Base-by-base conservation (phyloP, 345 rosid genomes). In the Geranium brycei region DNA sequence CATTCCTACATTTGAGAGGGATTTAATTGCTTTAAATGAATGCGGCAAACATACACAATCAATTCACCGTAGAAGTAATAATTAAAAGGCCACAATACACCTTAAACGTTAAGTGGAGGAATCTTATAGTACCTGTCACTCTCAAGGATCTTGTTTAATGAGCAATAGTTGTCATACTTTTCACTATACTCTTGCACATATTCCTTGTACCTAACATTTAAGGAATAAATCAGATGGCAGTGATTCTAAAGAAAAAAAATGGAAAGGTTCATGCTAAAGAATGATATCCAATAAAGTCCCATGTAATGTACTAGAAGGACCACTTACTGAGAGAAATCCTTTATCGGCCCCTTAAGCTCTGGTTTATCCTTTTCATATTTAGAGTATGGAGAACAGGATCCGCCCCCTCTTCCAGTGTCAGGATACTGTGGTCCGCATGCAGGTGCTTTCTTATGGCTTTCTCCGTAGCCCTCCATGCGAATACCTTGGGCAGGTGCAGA, bases 321-420 rank as follows among this genome's bases (percentile, higher is more conserved):
- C 66, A 84, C 99, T 79, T 78, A 93, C 99, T 90, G 97, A 60
- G 81, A 66, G 51, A 73, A 76, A 75, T 86, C 96, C 78, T 73
- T 83, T 63, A 93, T 85, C 40, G 82, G 85, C 59, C 91, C 97
- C 78, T 78, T 87, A 31, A 73, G 73, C 76, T 93, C 99, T 17
- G 97, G 86, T 61, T 67, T 80, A 77, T 86, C 87, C 73, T 86
- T 93, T 60, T 86, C 91, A 66, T 86, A 88, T 79, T 90, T 93
- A 19, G 79, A 77, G 73, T 78, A 93, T 59, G 87, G 72, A 72
- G 70, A 73, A 70, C 73, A 66, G 83, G 74, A 66, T 74, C 83
- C 70, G 71, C 80, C 75, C 68, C 84, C 89, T 38, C 47, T 38
- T 38, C 47, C 47, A 38, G 11, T 38, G 47, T 38, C 47, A 47